Base-by-base conservation (phyloP, 176 grass and related monocot species). In the Oryza nivara region DNA sequence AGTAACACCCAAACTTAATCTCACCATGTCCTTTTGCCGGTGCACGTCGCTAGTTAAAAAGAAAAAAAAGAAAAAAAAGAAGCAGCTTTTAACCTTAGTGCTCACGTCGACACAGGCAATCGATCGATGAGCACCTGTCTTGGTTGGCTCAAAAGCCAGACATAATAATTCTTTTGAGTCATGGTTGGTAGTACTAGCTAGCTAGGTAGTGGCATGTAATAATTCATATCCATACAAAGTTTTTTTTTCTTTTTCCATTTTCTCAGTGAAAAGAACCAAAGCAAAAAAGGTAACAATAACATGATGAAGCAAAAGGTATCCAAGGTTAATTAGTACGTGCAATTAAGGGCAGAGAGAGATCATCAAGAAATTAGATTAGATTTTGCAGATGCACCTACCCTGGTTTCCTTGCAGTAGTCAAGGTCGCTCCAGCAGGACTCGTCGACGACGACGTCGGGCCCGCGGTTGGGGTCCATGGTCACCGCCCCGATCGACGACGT, bases 361-460 rank as follows among this genome's bases (percentile, higher is more conserved):
- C 9, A 49, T 4, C 11, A 2, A n/a, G 19, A 58, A 4, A n/a
- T 17, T 58, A 11, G 5, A 61, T 22, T 36, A 36, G 35, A 36
- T 36, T 36, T 56, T 19, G 52, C 52, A 56, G 54, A 58, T 58
- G 19, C 78, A 86, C 76, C 13, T 43, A 92, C 96, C 89, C 72
- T 92, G 41, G 96, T 98, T 68, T 94, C 92, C 91, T 94, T 96
- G 96, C 96, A 98, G 88, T 70, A 94, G 1, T 98, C 89, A 74
- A 95, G 93, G 81, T 98, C 96, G 85, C 96, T 98, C 96, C 96
- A 98, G 86, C 89, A 98, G 0, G 86, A 88, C 84, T 98, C 96
- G 69, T 98, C 91, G 60, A 98, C 96, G 26, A 94, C 93, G 4
- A 90, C 96, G 72, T 98, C 91, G 2, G 89, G 83, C 26, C 86